Conservation (phyloP, 2,329 filamentous ascomycete species). For the Penicillium sp. region DNA sequence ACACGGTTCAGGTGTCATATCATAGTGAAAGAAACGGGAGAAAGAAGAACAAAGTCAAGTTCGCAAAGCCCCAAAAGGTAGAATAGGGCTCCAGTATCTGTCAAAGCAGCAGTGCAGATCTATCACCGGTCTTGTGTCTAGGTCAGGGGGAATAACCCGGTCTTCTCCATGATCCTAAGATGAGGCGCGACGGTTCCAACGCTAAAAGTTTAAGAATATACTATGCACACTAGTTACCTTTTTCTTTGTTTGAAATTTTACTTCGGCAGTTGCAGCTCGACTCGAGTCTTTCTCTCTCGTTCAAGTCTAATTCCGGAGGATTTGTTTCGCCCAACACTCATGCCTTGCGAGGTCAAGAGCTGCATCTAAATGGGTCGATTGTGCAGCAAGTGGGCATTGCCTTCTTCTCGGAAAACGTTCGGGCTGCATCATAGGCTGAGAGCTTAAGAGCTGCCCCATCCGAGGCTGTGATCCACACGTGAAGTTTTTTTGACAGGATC, state of each 20-base stretch:
- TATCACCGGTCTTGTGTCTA: constrained; percentile 18
- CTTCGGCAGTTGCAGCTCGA: not conserved
- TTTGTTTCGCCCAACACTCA: not conserved
- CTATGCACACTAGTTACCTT: constrained; percentile 8
- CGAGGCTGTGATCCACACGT: constrained; percentile 13
- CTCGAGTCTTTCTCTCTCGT: not conserved
- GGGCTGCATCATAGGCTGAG: constrained; percentile 16
- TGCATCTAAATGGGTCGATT: constrained; percentile 2
- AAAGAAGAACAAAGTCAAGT: constrained; percentile 6
- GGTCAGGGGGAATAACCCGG: constrained; percentile 24
- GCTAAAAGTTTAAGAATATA: constrained; percentile 25
- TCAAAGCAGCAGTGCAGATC: constrained; percentile 22
- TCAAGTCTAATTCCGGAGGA: not conserved
- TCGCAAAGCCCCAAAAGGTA: constrained; percentile 4
- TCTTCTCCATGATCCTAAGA: constrained; percentile 25
- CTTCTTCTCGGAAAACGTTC: constrained; percentile 11
- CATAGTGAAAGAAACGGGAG: not conserved
- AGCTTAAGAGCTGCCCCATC: constrained; percentile 10
- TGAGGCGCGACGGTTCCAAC: constrained; percentile 19
- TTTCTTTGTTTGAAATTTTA: constrained; percentile 4
- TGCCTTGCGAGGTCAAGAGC: not conserved
- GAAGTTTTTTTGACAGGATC: constrained; percentile 12
- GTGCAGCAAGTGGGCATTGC: constrained; percentile 10
- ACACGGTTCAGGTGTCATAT: constrained; percentile 15
- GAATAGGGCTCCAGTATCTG: constrained; percentile 11